These are phyloP conservation scores for Iberis amara DNA, from an alignment of 441 rosid genomes.

Conservation along the genomic window DNA sequence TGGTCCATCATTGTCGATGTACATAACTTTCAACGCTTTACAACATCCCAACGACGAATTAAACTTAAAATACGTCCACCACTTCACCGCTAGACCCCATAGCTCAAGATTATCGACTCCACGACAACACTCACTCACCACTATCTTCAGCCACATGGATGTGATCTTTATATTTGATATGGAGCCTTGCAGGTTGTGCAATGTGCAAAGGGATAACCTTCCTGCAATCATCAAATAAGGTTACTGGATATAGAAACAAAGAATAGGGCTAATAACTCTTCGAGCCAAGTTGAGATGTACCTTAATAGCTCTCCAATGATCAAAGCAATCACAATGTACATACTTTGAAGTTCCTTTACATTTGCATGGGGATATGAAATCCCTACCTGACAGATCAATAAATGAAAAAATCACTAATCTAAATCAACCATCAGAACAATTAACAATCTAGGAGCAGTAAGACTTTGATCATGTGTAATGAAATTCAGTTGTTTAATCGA, in stretches of 20 bases:
- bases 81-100: slow-evolving; percentile 91
- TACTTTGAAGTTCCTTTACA: slow-evolving; percentile 97
- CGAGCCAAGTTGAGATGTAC: slow-evolving; percentile 30
- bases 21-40: slow-evolving; percentile 81
- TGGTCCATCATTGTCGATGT: slow-evolving; percentile 71
- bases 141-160: slow-evolving; percentile 14
- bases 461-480: too few species aligned
- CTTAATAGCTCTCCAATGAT: slow-evolving; percentile 96
- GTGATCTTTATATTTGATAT: slow-evolving; percentile 37
- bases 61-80: slow-evolving; percentile 85
- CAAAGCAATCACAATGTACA: slow-evolving; percentile 96
- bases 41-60: slow-evolving; percentile 68
- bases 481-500: too few species aligned
- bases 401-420: too few species aligned
- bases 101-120: slow-evolving; percentile 82
- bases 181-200: slow-evolving; percentile 99
- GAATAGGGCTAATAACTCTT: not conserved
- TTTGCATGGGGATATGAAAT: slow-evolving; percentile 97
- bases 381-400: slow-evolving; percentile 66
- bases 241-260: too few species aligned
- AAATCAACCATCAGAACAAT: too few species aligned
- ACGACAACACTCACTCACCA: slow-evolving; percentile 62
- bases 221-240: slow-evolving; percentile 42
- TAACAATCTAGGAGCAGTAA: too few species aligned
- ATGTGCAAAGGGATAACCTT: slow-evolving; percentile 98